Percentiles rank a stretch among this genome's conserved stretches.
Conservation (phyloP, 2,329 filamentous ascomycete species). For the Claviceps africana region DNA sequence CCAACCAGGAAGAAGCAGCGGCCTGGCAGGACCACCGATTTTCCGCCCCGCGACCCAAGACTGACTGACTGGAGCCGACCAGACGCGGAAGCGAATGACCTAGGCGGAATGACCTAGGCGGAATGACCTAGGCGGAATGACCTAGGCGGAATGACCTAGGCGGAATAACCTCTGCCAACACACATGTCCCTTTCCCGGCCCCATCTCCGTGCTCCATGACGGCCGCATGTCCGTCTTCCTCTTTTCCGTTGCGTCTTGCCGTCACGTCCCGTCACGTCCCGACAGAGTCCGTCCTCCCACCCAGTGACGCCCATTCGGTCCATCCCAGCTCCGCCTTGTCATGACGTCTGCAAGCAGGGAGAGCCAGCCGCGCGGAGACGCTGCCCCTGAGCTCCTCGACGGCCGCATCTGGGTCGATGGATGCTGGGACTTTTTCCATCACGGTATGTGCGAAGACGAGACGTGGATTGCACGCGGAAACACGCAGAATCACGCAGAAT, state of each 20-base stretch:
- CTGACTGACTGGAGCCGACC: too few species aligned
- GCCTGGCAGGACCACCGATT: background rate
- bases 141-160: too few species aligned
- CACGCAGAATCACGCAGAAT: too few species aligned
- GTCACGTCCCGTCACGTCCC: background rate
- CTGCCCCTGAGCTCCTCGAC: conserved; percentile 41
- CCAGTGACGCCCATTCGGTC: background rate
- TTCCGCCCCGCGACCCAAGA: conserved; percentile 1
- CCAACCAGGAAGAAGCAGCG: conserved; percentile 2
- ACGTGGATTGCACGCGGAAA: too few species aligned
- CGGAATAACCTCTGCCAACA: background rate
- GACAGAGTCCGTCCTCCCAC: background rate
- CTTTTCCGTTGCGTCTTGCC: too few species aligned
- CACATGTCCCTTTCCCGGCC: background rate
- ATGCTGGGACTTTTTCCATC: conserved; percentile 98
- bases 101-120: too few species aligned
- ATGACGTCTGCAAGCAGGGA: conserved; percentile 13
- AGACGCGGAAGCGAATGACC: too few species aligned
- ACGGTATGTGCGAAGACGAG: conserved; percentile 51
- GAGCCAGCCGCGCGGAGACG: conserved; percentile 25
- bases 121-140: too few species aligned
- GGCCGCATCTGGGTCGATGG: conserved; percentile 94
- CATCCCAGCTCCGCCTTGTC: background rate
- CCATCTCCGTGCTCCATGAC: background rate
- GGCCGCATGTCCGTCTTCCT: too few species aligned